Evolutionary conservation across 2,329 filamentous ascomycete species (phyloP), one percentile per base, ranked within the genome.

Genomic region (Graphiopsis chlorocephala): DNA sequence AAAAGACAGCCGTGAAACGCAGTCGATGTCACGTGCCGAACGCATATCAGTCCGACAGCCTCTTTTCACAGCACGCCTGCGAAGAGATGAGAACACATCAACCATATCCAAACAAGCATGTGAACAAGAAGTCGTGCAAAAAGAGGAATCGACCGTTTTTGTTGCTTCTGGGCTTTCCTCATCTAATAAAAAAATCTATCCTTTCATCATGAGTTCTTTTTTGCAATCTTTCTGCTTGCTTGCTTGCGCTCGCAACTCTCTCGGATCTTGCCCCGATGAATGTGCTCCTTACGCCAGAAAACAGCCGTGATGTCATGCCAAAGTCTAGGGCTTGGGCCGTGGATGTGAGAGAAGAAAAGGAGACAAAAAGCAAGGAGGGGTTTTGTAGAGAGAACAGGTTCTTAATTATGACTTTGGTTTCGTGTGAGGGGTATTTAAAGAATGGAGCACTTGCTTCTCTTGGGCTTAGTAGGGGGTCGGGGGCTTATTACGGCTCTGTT

Each of bases 401-500:
- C 10, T 20, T 20, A 45, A 45, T 45, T 45, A 45, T 45, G 38
- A 45, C 38, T 53, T 53, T 53, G 50, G 26, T 29, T 53, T 53
- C 28, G 48, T 55, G 50, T 55, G 26, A 29, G 52, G 55, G 52
- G 61, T 58, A 57, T 76, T 70, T 58, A 92, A 77, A 92, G 83
- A 74, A 92, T 88, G 55, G 84, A 84, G 82, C 89, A 91, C 81
- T 89, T 90, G 70, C 81, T 80, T 78, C 85, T 86, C 82, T 89
- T 89, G 73, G 82, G 78, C 81, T 87, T 80, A 31, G 79, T 73
- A 68, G 84, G 79, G 23, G 87, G 86, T 71, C 86, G 82, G 65
- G 90, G 89, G 79, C 88, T 90, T 67, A 92, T 81, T 57, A 92
- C 89, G 68, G 89, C 89, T 73, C 89, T 92, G 72, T 35, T 48